These are phyloP conservation scores for Lactarius deliciosus DNA, from an alignment of 768 basidiomycete genomes.

Conservation along the genomic window DNA sequence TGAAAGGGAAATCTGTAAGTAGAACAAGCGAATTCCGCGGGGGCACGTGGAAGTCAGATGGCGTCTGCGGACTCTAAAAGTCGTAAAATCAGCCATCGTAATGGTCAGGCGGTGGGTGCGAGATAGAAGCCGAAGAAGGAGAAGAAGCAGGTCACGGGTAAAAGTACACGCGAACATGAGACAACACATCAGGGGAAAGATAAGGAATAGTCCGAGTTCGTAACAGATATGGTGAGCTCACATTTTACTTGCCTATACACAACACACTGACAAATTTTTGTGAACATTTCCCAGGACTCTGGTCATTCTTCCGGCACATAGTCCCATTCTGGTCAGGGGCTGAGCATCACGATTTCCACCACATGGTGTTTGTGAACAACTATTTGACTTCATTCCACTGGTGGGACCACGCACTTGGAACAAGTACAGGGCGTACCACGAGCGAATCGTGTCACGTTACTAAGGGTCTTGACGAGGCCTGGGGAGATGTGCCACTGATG, in stretches of 20 bases:
- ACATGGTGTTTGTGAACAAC: conserved; percentile 95
- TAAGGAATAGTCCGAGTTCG: no score
- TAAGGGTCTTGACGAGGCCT: conserved; percentile 40
- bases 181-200: no score
- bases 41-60: no score
- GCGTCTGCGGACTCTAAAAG: no score
- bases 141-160: no score
- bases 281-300: conserved; percentile 93
- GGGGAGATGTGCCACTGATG: no score
- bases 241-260: conserved; percentile 16
- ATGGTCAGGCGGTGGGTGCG: no score
- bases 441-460: conserved; percentile 55
- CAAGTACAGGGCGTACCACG: conserved; percentile 83
- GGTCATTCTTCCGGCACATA: conserved; percentile 90
- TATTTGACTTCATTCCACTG: conserved; percentile 92
- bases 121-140: no score
- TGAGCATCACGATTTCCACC: conserved; percentile 98
- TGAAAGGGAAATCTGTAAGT: no score
- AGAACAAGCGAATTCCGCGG: no score
- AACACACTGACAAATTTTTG: background rate
- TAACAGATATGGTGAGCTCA: conserved; percentile 66
- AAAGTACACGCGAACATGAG: no score
- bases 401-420: conserved; percentile 88
- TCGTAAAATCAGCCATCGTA: no score
- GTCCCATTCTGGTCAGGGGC: conserved; percentile 97